Base-by-base conservation (phyloP, 257 asterid genomes). In the Phtheirospermum japonicum region DNA sequence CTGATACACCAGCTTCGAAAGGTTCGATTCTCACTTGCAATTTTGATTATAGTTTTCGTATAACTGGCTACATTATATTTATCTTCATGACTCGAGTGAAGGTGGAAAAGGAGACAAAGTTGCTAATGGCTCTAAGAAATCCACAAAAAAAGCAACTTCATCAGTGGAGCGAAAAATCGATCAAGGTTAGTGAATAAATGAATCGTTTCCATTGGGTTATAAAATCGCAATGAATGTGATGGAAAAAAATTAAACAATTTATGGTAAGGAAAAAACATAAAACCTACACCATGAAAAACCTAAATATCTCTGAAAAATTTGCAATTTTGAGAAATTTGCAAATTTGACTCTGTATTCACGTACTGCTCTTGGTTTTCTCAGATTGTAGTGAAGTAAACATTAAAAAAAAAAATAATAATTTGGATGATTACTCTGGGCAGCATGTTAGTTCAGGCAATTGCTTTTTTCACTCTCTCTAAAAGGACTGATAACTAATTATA, bases 51-150 rank as follows among this genome's bases (percentile, higher is more conserved):
- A 5, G 13, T 45, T 58, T 32, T 45, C 16, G 26, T 55, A 39
- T 64, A 59, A 46, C 60, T 59, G 37, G 62, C 42, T 55, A 20
- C 34, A 49, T 63, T 63, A 36, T 67, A 53, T 61, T 19, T 45
- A 39, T 80, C 56, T 57, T 71, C 78, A 70, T 70, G 76, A 69
- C 57, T 49, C 30, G 51, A 77, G 63, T 71, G 74, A 81, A 80
- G 79, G 80, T 43, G 85, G 85, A 34, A 91, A 84, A 77, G 94
- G 83, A 61, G 90, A 71, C 61, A 83, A 80, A 68, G 23, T 55
- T 57, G 76, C 82, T 45, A 76, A 71, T 55, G 90, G 76, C 68
- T 62, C 77, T 54, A 83, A 81, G 71, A 79, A 80, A 34, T 16
- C 83, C 68, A 60, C 72, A 12, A 66, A 69, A 45, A 91, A 91